Base-by-base conservation (phyloP, 306 rosid genomes). In the Calophaca sinica region DNA sequence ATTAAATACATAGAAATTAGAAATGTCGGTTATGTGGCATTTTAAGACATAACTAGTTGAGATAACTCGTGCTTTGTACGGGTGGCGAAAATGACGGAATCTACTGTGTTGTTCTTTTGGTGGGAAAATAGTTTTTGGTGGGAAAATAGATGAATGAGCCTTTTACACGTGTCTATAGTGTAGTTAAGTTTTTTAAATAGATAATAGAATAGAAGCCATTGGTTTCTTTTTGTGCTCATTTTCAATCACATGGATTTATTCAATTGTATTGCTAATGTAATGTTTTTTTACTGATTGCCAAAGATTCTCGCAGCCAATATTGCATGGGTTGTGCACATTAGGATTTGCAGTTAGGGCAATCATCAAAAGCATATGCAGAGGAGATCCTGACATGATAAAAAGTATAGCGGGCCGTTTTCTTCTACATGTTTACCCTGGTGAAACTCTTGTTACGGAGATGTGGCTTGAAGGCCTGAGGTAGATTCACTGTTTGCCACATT, bases 331-430 rank as follows among this genome's bases (percentile, higher is more conserved):
- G 62, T 88, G 99, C 94, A 79, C 96, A 13, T 87, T 94, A 51
- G 99, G 99, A 69, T 94, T 90, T 82, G 88, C 96, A 10, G 89
- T 92, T 28, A 87, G 97, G 83, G 99, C 97, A 53, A 78, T 94
- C 80, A 87, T 90, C 72, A 94, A 94, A 78, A 86, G 85, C 64
- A 65, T 88, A 70, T 94, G 99, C 86, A 79, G 66, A 83, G 96
- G 96, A 80, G 93, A 94, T 71, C 81, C 88, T 42, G 85, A 81
- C 76, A 72, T 66, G 78, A 76, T 92, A 54, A 94, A 92, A 75
- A 71, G 88, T 73, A 84, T 94, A 85, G 70, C 82, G 4, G 97
- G 96, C 20, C 90, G 93, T 49, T 94, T 94, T 77, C 96, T 94
- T 77, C 82, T 88, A 12, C 97, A 90, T 36, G 96, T 91, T 54